These are phyloP conservation scores for Mortierella sp. DNA, from an alignment of 371 early-diverging fungal species.

Conservation along the genomic window DNA sequence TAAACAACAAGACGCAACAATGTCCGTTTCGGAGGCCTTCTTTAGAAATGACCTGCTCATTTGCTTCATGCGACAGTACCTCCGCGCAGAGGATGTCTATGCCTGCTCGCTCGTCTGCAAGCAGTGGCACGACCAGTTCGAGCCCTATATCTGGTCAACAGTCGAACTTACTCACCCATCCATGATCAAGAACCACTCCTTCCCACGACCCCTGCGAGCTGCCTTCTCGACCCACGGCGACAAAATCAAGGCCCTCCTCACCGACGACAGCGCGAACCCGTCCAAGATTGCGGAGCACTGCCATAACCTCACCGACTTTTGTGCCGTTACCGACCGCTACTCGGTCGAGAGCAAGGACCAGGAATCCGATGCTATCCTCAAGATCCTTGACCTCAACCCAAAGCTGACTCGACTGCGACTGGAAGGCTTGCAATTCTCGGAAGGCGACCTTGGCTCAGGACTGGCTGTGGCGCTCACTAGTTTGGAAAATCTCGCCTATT, in stretches of 20 bases:
- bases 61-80: conserved; percentile 9
- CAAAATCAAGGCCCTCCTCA: conserved; percentile 8
- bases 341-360: conserved; percentile 11
- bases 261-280: conserved; percentile 5
- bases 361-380: conserved; percentile 9
- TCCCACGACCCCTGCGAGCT: neutral
- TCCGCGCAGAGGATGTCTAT: conserved; percentile 3
- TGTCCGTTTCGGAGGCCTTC: neutral
- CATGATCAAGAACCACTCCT: conserved; percentile 9
- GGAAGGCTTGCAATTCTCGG: conserved; percentile 2
- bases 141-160: conserved; percentile 9
- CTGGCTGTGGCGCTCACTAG: neutral
- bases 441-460: conserved; percentile 8
- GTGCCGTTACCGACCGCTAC: conserved; percentile 14
- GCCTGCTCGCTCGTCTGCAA: conserved; percentile 4
- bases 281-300: conserved; percentile 10
- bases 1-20: neutral
- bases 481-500: conserved; percentile 2
- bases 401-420: conserved; percentile 9
- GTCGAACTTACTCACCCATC: conserved; percentile 7
- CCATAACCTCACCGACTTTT: conserved; percentile 4
- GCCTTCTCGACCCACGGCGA: conserved; percentile 5
- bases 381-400: conserved; percentile 4
- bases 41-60: conserved; percentile 12
- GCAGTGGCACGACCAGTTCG: conserved; percentile 3